A percentile compares a stretch with the other conserved stretches of the same genome.
phyloP scores from a whole-genome alignment of 108 stramenopile genomes.

The Skeletonema marinoi region DNA sequence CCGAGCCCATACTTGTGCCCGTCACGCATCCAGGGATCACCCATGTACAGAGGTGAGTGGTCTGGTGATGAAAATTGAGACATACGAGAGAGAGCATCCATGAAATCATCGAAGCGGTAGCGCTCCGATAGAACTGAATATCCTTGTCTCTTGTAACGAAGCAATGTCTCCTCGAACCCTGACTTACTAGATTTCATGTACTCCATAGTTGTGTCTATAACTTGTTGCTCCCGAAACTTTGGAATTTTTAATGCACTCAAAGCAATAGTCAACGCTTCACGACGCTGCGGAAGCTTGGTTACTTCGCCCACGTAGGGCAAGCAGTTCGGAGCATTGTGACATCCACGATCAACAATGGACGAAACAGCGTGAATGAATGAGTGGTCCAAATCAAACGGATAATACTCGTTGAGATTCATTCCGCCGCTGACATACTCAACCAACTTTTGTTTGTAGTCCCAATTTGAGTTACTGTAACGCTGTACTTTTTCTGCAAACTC shows the following conservation, averaged over 20 bases:
- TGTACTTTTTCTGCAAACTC: slow-evolving; percentile 43
- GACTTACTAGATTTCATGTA: slow-evolving; percentile 25
- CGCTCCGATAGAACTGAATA: slow-evolving; percentile 24
- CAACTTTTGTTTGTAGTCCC: slow-evolving; percentile 38
- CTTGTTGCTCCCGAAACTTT: slow-evolving; percentile 3
- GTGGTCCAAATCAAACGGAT: slow-evolving; percentile 26
- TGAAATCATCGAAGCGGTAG: slow-evolving; percentile 38
- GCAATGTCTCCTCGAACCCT: slow-evolving; percentile 27
- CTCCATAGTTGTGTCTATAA: slow-evolving; percentile 31
- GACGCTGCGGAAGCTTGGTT: slow-evolving; percentile 10
- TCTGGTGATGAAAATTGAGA: slow-evolving; percentile 17
- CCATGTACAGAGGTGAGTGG: slow-evolving; percentile 39
- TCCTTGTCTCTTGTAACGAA: slow-evolving; percentile 23
- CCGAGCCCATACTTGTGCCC: slow-evolving; percentile 41
- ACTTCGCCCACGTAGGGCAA: slow-evolving; percentile 4
- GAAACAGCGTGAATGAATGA: slow-evolving; percentile 41
- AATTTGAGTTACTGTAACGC: slow-evolving; percentile 9
- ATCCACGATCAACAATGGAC: slow-evolving; percentile 29
- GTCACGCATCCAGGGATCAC: slow-evolving; percentile 35
- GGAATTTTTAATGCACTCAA: slow-evolving; percentile 28
- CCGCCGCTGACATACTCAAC: slow-evolving; percentile 38
- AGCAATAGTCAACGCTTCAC: slow-evolving; percentile 21
- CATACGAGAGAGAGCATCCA: slow-evolving; percentile 15
- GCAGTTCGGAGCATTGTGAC: slow-evolving; percentile 29
- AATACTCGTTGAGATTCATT: slow-evolving; percentile 28